A percentile compares a stretch with the other conserved stretches of the same genome.
phyloP scores from a whole-genome alignment of 2,329 filamentous ascomycete species.

The Talaromyces sp. region DNA sequence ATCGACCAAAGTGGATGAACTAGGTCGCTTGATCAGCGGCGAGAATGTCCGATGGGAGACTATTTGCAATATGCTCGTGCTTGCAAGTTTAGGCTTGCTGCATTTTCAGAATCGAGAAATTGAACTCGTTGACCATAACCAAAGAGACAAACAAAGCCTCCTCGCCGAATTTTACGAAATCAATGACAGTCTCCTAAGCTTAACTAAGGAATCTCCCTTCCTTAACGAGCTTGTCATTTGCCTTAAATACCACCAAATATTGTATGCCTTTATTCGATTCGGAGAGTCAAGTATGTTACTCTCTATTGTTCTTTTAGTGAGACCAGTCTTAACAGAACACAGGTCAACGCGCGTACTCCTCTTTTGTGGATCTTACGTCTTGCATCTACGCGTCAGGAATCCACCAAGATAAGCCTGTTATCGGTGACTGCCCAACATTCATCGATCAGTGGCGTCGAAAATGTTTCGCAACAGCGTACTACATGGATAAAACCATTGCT shows the following conservation, averaged over 20 bases:
- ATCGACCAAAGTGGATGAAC: not conserved
- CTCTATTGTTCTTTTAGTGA: no score
- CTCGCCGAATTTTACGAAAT: not conserved
- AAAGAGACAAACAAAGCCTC: not conserved
- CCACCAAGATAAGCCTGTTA: not conserved
- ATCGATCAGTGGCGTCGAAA: not conserved
- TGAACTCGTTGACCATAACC: no score
- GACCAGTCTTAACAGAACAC: not conserved
- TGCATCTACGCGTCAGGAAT: not conserved
- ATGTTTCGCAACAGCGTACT: not conserved
- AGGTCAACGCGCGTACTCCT: not conserved
- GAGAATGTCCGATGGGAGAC: slow-evolving; percentile 5
- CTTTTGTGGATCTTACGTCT: not conserved
- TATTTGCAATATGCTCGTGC: not conserved
- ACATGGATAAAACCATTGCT: not conserved
- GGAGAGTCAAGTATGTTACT: not conserved
- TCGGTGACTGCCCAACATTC: not conserved
- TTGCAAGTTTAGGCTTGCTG: not conserved
- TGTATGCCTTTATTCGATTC: not conserved
- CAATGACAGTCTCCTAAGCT: not conserved
- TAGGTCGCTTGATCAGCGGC: not conserved
- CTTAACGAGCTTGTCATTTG: not conserved
- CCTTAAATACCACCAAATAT: not conserved
- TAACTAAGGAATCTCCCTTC: not conserved
- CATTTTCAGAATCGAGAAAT: not conserved